These are phyloP conservation scores for Balamuthia mandrillaris DNA, from an alignment of 208 protist species.

Conservation along the genomic window DNA sequence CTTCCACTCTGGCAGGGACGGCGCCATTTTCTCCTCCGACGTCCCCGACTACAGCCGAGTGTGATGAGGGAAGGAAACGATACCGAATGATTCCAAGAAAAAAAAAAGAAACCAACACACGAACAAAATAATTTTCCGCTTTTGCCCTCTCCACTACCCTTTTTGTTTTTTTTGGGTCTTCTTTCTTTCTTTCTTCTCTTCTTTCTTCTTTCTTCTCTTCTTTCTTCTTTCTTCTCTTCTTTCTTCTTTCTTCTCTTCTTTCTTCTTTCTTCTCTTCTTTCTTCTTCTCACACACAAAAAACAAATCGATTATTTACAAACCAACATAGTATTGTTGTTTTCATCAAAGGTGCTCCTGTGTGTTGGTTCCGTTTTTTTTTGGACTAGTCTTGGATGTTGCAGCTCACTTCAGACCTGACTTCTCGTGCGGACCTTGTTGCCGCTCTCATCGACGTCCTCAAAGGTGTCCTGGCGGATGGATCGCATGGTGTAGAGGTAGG, in stretches of 20 bases:
- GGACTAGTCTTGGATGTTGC: too few relatives aligned
- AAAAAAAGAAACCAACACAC: background rate
- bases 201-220: background rate
- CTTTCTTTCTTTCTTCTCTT: background rate
- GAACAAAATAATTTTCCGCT: background rate
- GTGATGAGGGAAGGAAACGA: too few relatives aligned
- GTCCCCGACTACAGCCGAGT: too few relatives aligned
- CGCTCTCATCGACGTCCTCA: conserved; percentile 6
- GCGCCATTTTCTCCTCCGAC: background rate
- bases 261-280: too few relatives aligned
- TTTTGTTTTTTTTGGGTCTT: background rate
- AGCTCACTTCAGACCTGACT: background rate
- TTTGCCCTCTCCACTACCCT: background rate
- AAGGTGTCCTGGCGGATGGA: background rate
- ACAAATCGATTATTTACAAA: too few relatives aligned
- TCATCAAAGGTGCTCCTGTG: too few relatives aligned
- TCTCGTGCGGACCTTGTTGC: background rate
- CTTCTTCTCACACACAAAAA: too few relatives aligned
- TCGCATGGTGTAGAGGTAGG: conserved; percentile 16
- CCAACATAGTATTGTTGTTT: too few relatives aligned
- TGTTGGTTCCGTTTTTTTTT: too few relatives aligned
- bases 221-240: background rate
- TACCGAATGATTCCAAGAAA: background rate
- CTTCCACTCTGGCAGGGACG: background rate
- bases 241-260: too few relatives aligned